A percentile compares a stretch with the other conserved stretches of the same genome.
These are phyloP conservation scores for Alternaria triticina DNA, from an alignment of 2,329 filamentous ascomycete species.

Conservation along the genomic window DNA sequence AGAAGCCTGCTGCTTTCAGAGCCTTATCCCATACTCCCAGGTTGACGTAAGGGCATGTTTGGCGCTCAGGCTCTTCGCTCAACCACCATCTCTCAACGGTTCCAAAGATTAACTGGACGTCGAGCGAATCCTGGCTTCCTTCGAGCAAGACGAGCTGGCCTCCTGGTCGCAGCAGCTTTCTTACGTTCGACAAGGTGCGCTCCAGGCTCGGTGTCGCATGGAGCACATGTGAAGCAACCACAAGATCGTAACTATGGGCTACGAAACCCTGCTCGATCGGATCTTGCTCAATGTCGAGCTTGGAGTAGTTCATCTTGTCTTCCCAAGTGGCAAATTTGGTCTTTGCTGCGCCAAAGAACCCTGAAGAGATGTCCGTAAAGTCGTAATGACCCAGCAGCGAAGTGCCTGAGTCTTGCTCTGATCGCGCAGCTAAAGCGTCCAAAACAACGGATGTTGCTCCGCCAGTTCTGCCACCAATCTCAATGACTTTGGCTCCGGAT, in stretches of 20 bases:
- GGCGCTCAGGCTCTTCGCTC: not conserved
- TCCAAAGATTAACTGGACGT: not conserved
- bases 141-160: not conserved
- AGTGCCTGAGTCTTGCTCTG: not conserved
- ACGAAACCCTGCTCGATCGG: not conserved
- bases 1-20: not conserved
- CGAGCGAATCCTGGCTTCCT: not conserved
- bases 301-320: not conserved
- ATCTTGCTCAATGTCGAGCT: conserved; percentile 2
- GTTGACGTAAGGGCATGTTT: not conserved
- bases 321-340: not conserved
- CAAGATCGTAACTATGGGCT: not conserved
- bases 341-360: conserved; percentile 1
- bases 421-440: not conserved
- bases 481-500: not conserved
- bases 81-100: not conserved
- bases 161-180: not conserved
- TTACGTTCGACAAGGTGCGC: not conserved
- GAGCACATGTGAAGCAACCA: not conserved
- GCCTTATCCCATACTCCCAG: not conserved
- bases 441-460: not conserved
- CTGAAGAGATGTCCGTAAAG: not conserved
- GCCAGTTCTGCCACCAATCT: conserved; percentile 8
- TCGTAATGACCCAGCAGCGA: not conserved
- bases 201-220: not conserved